These are phyloP conservation scores for Rhynchospora breviuscula DNA, from an alignment of 176 grass and related monocot genomes.

Conservation along the genomic window DNA sequence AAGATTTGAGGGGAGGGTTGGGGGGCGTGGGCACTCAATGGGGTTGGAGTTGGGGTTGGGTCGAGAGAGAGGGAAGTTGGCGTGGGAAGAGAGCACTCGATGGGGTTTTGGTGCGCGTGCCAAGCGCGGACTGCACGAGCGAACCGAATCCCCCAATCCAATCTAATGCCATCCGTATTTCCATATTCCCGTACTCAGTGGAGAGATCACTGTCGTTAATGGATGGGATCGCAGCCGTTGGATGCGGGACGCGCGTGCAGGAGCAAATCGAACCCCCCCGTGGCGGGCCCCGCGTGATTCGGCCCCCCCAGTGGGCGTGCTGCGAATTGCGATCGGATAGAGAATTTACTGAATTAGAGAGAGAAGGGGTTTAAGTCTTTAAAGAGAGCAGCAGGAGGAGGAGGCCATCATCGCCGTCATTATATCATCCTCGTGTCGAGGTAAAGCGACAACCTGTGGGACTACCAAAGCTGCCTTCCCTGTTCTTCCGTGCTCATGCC, in stretches of 20 bases:
- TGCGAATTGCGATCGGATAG: conserved; percentile 31
- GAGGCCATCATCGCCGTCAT: conserved; percentile 30
- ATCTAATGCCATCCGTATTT: no score
- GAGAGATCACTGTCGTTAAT: background rate
- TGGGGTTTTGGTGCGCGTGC: conserved; percentile 35
- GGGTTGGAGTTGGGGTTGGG: background rate
- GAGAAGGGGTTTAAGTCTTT: background rate
- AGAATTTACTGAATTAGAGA: background rate
- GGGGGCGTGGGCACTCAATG: conserved; percentile 27
- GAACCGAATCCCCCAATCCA: background rate
- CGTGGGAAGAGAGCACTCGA: conserved; percentile 32
- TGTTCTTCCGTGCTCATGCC: background rate
- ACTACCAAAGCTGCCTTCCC: background rate
- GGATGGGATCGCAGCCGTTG: background rate
- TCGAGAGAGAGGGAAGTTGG: conserved; percentile 7
- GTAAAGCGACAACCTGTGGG: conserved; percentile 23
- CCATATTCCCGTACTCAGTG: no score
- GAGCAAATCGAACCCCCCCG: conserved; percentile 21
- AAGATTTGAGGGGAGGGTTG: background rate
- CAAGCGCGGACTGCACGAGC: background rate
- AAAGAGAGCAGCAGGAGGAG: conserved; percentile 1
- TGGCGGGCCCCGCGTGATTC: conserved; percentile 28
- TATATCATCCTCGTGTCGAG: conserved; percentile 33
- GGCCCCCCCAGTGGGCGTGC: conserved; percentile 18
- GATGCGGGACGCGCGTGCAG: conserved; percentile 18